Base-by-base conservation (phyloP, 805 yeast genomes). In the Kodamaea laetipori region DNA sequence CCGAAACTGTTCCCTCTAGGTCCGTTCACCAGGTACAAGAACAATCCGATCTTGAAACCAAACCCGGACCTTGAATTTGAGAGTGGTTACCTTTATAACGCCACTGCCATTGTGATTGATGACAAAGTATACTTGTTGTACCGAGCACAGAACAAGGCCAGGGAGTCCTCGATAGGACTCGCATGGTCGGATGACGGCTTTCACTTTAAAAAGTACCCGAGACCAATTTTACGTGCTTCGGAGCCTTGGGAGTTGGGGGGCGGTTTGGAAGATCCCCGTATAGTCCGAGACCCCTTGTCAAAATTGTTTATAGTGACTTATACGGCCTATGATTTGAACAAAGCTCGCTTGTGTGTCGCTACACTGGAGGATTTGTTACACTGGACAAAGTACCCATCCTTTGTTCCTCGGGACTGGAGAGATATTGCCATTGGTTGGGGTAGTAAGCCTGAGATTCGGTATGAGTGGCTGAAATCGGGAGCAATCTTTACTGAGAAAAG, bases 221-320 rank as follows among this genome's bases (percentile, higher is more conserved):
- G 55, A 28, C 74, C 75, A 9, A 55, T 70, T 9, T 39, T 70
- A 27, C 45, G 41, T 11, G 65, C 74, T 4, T 63, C 71, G 1
- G 73, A 69, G 46, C 53, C 62, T 1, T 69, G 70, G 67, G 75
- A 70, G 45, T 23, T 37, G 23, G 65, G 64, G 4, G 75, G 75
- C 10, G 75, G 75, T 1, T 60, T 68, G 39, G 75, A 70, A 48
- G 75, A 70, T 44, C 75, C 75, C 3, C 53, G 75, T 36, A 61
- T 70, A 16, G 69, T 68, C 3, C 50, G 73, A 39, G 70, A 69
- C 50, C 70, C 71, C 3, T 48, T 38, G 5, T 23, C 65, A 1
- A 66, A 66, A 45, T 49, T 56, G 24, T 70, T 70, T 44, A 58
- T 70, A 25, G 52, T 70, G 32, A 70, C 74, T 1, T 70, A 70